Evolutionary conservation across 2,329 filamentous ascomycete species (phyloP).

Genomic region (Paracamarosporium sp.): DNA sequence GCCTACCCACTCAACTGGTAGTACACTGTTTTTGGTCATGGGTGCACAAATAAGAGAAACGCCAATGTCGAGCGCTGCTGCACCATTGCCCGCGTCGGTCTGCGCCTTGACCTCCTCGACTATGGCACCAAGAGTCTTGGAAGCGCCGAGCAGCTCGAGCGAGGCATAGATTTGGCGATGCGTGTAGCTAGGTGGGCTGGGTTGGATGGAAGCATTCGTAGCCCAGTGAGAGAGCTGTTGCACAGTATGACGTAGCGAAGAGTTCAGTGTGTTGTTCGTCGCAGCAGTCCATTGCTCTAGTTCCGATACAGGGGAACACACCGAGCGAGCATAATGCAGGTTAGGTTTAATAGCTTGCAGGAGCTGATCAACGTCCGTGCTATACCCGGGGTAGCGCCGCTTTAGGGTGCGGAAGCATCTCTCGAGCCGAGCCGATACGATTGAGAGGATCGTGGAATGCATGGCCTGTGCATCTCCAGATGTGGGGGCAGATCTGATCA

Average conservation of each 20-base stretch:
- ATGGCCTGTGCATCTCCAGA: slow-evolving; percentile 75
- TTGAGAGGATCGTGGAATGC: slow-evolving; percentile 73
- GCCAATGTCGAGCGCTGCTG: slow-evolving; percentile 72
- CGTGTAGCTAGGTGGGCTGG: slow-evolving; percentile 69
- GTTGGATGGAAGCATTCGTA: slow-evolving; percentile 55
- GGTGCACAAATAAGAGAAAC: slow-evolving; percentile 74
- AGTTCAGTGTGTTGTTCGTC: slow-evolving; percentile 62
- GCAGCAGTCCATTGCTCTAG: slow-evolving; percentile 71
- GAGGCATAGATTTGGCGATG: slow-evolving; percentile 72
- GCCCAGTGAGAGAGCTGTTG: slow-evolving; percentile 73
- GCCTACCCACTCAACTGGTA: slow-evolving; percentile 42
- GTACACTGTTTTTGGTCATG: slow-evolving; percentile 46
- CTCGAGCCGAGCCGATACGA: slow-evolving; percentile 73
- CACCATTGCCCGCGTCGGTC: slow-evolving; percentile 64
- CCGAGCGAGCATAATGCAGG: slow-evolving; percentile 66
- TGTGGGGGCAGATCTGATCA: slow-evolving; percentile 73
- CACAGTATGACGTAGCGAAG: slow-evolving; percentile 66
- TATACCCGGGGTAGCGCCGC: slow-evolving; percentile 66
- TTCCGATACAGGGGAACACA: slow-evolving; percentile 69
- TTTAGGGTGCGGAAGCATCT: slow-evolving; percentile 71
- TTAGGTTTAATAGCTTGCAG: slow-evolving; percentile 68
- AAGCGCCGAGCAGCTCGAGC: slow-evolving; percentile 67
- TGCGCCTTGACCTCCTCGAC: slow-evolving; percentile 72
- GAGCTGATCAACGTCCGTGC: slow-evolving; percentile 73
- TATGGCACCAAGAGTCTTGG: slow-evolving; percentile 65